Evolutionary conservation across 1,284 basidiomycete genomes (phyloP).

Genomic region (Ceratobasidium sp.): DNA sequence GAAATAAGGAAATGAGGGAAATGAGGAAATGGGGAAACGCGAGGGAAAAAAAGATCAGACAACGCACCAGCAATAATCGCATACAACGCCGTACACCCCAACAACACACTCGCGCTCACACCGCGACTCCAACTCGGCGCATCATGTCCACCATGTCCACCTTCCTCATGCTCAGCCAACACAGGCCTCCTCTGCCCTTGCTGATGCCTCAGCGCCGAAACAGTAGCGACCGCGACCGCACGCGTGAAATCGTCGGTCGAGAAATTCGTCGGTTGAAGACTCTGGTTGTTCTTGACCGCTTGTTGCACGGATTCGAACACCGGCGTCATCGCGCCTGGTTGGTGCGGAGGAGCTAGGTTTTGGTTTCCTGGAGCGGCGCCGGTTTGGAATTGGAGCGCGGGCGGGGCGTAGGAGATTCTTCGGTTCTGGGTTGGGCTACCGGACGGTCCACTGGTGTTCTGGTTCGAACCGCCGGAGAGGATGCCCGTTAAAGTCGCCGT

Average conservation of each 20-base stretch:
- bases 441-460: not conserved
- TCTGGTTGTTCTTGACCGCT: conserved; percentile 73
- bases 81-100: conserved; percentile 92
- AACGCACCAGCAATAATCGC: conserved; percentile 92
- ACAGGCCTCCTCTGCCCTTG: conserved; percentile 33
- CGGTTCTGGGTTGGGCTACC: conserved; percentile 13
- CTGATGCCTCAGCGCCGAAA: conserved; percentile 83
- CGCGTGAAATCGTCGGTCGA: conserved; percentile 90
- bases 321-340: conserved; percentile 65
- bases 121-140: conserved; percentile 94
- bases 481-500: conserved; percentile 56
- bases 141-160: conserved; percentile 88
- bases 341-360: conserved; percentile 23
- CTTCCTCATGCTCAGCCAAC: conserved; percentile 58
- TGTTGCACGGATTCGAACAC: conserved; percentile 82
- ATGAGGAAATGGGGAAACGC: too few species aligned
- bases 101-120: conserved; percentile 86
- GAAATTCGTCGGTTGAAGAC: conserved; percentile 67
- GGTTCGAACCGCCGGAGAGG: conserved; percentile 20
- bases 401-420: conserved; percentile 38
- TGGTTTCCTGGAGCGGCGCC: conserved; percentile 26
- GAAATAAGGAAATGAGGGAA: too few species aligned
- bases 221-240: conserved; percentile 91
- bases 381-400: conserved; percentile 30
- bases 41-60: too few species aligned